Percentiles rank a stretch among this genome's conserved stretches.
Conservation (phyloP, 352 stramenopile species). For the Globisporangium takayamanum region DNA sequence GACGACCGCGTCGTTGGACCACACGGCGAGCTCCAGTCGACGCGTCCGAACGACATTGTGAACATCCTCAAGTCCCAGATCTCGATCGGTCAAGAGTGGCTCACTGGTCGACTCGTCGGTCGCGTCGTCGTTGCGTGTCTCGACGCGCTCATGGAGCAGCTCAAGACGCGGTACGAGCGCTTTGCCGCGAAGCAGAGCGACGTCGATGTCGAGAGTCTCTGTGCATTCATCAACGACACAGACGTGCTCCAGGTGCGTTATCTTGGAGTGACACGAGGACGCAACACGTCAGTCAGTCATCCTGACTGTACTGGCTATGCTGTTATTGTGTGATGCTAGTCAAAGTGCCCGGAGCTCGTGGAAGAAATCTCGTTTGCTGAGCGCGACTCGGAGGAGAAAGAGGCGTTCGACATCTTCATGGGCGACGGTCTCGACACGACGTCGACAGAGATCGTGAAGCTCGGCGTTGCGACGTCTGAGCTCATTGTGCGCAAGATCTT, state of each 20-base stretch:
- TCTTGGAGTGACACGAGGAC: neutral
- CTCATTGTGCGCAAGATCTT: conserved; percentile 77
- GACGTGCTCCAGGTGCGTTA: conserved; percentile 62
- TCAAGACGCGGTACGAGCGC: conserved; percentile 63
- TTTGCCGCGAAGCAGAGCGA: conserved; percentile 38
- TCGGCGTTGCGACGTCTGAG: conserved; percentile 57
- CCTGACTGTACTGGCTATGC: neutral
- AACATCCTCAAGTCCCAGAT: conserved; percentile 87
- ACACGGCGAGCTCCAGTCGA: conserved; percentile 63
- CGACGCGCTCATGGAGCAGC: conserved; percentile 59
- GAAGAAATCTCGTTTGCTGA: conserved; percentile 81
- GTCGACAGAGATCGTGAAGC: conserved; percentile 75
- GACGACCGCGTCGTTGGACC: conserved; percentile 58
- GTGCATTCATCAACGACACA: conserved; percentile 81
- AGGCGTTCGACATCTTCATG: conserved; percentile 70
- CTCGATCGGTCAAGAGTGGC: conserved; percentile 77
- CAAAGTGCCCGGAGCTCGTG: conserved; percentile 77
- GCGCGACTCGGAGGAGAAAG: conserved; percentile 62
- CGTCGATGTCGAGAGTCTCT: conserved; percentile 68
- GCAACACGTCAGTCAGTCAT: too few relatives aligned
- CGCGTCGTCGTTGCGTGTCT: conserved; percentile 69
- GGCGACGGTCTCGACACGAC: conserved; percentile 67
- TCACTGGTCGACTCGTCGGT: conserved; percentile 56
- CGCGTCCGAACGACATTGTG: conserved; percentile 79
- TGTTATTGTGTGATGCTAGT: conserved; percentile 14